Evolutionary conservation across 2,329 filamentous ascomycete species (phyloP).

Genomic region (Penicillium sp.): DNA sequence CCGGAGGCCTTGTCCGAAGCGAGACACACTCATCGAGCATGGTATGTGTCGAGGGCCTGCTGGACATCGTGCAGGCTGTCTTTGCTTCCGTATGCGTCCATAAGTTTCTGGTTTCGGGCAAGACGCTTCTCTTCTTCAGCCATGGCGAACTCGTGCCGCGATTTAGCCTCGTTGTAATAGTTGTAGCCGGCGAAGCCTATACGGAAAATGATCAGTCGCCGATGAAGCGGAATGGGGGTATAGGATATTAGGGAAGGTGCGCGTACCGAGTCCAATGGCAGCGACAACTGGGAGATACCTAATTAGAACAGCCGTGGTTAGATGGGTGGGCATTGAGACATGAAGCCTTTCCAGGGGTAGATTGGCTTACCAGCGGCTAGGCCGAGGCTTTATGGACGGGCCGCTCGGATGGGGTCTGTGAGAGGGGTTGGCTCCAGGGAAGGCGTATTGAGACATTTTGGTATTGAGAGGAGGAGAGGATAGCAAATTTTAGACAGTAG

Average conservation of each 20-base stretch:
- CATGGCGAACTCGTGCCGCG: conserved; percentile 19
- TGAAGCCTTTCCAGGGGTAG: conserved; percentile 5
- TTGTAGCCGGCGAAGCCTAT: conserved; percentile 37
- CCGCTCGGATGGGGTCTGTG: conserved; percentile 20
- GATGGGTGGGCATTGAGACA: not conserved
- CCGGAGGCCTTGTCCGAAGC: not conserved
- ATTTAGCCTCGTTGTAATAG: conserved; percentile 28
- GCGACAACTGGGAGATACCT: conserved; percentile 32
- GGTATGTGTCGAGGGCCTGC: conserved; percentile 53
- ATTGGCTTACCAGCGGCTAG: conserved; percentile 25
- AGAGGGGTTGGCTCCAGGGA: conserved; percentile 27
- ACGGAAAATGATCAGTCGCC: conserved; percentile 12
- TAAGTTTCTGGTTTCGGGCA: conserved; percentile 47
- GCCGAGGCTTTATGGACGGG: conserved; percentile 25
- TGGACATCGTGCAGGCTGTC: conserved; percentile 52
- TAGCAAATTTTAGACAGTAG: not conserved
- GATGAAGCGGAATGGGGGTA: not conserved
- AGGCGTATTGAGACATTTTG: conserved; percentile 32
- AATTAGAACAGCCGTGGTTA: not conserved
- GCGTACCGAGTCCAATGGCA: conserved; percentile 30
- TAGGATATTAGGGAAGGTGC: not conserved
- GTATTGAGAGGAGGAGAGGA: not conserved
- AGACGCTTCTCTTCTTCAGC: conserved; percentile 42
- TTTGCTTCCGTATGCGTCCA: conserved; percentile 56
- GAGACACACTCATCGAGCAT: conserved; percentile 40